phyloP scores from a whole-genome alignment of 805 yeast genomes.

The Pichia eremophila region DNA sequence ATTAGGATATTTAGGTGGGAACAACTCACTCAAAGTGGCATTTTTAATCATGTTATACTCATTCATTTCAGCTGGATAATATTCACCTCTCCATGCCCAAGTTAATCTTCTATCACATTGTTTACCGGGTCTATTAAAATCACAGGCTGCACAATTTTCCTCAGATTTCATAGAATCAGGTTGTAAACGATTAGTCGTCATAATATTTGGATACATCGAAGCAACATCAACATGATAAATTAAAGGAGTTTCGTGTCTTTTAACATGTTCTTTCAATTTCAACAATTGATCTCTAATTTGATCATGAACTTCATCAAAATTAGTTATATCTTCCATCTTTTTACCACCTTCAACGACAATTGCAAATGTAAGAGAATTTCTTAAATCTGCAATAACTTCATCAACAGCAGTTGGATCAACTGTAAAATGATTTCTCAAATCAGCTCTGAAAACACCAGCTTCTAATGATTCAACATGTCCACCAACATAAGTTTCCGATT shows the following conservation, averaged over 20 bases:
- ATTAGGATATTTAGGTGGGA: slow-evolving; percentile 53
- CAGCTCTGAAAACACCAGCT: slow-evolving; percentile 95
- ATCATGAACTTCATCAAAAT: slow-evolving; percentile 65
- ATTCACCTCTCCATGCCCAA: slow-evolving; percentile 99
- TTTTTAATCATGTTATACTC: slow-evolving; percentile 87
- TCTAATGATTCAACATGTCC: slow-evolving; percentile 97
- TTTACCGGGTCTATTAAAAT: slow-evolving; percentile 92
- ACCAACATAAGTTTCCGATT: slow-evolving; percentile 96
- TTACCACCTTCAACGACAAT: slow-evolving; percentile 73
- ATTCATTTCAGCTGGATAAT: slow-evolving; percentile 78
- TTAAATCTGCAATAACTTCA: slow-evolving; percentile 64
- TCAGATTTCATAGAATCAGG: slow-evolving; percentile 97
- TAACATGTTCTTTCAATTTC: slow-evolving; percentile 54
- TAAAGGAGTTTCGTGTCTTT: slow-evolving; percentile 67
- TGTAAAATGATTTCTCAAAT: slow-evolving; percentile 62
- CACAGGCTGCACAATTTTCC: slow-evolving; percentile 95
- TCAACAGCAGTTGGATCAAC: slow-evolving; percentile 79
- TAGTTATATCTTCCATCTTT: slow-evolving; percentile 65
- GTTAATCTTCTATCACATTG: slow-evolving; percentile 82
- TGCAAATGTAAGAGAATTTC: slow-evolving; percentile 70
- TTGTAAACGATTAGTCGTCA: slow-evolving; percentile 94
- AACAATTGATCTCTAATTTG: slow-evolving; percentile 44
- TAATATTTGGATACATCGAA: slow-evolving; percentile 97
- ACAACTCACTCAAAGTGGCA: slow-evolving; percentile 69
- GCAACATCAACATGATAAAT: slow-evolving; percentile 98